Evolutionary conservation across 2,329 filamentous ascomycete species (phyloP).

Genomic region (Trichoderma semiorbis): DNA sequence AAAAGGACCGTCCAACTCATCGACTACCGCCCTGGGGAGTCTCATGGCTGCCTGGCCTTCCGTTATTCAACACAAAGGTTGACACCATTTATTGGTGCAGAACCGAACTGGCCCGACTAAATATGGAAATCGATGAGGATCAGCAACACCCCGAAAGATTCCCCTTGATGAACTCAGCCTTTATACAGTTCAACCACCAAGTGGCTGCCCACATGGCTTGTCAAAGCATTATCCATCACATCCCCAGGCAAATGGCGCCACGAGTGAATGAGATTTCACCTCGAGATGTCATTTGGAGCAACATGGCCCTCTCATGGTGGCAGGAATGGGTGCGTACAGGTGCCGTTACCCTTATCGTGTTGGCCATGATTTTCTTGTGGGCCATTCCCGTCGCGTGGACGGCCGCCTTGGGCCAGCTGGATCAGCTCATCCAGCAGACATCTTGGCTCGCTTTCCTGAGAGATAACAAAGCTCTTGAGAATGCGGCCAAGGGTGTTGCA

Average conservation of each 20-base stretch:
- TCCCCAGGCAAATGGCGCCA: conserved; percentile 91
- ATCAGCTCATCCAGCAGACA: conserved; percentile 61
- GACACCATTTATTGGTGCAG: conserved; percentile 93
- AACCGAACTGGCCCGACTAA: conserved; percentile 79
- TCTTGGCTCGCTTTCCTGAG: conserved; percentile 69
- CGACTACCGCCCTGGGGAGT: conserved; percentile 61
- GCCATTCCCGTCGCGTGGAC: conserved; percentile 88
- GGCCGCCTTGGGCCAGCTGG: conserved; percentile 74
- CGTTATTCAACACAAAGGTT: conserved; percentile 80
- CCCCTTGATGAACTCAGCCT: conserved; percentile 91
- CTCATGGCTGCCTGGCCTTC: conserved; percentile 75
- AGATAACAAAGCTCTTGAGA: conserved; percentile 55
- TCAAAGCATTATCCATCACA: conserved; percentile 83
- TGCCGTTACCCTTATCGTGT: conserved; percentile 62
- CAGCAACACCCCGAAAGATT: conserved; percentile 82
- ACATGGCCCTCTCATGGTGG: conserved; percentile 96
- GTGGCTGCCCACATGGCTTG: conserved; percentile 98
- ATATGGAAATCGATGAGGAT: conserved; percentile 87
- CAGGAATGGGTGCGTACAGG: conserved; percentile 72
- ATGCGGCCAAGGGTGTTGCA: conserved; percentile 62
- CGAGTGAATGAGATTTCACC: conserved; percentile 91
- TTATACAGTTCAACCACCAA: conserved; percentile 98
- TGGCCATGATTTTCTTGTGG: conserved; percentile 81
- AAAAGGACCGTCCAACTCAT: conserved; percentile 81
- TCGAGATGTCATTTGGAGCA: conserved; percentile 91